Evolutionary conservation across 192 early-diverging fungal species (phyloP).

Genomic region (Linnemannia hyalina): DNA sequence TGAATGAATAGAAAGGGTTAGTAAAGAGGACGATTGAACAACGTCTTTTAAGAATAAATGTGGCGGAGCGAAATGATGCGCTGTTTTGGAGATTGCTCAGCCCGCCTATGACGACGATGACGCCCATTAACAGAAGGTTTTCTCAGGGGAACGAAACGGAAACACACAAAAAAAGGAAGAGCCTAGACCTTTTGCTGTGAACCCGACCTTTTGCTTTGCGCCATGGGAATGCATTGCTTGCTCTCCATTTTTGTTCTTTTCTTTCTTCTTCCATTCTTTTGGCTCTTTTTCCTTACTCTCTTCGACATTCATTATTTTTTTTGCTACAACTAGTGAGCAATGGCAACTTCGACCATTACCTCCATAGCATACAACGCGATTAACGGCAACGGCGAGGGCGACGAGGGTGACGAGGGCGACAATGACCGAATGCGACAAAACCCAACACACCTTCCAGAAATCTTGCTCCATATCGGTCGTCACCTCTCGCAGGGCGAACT

Average conservation of each 20-base stretch:
- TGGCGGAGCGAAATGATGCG: not conserved
- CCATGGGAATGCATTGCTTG: not conserved
- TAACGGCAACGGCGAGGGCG: not conserved
- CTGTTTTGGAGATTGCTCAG: not conserved
- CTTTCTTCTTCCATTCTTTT: not conserved
- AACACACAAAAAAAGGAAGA: not conserved
- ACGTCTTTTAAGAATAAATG: not conserved
- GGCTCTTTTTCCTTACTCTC: not conserved
- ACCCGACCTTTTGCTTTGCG: not conserved
- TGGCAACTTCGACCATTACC: not conserved
- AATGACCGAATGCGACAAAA: not conserved
- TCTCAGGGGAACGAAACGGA: not conserved
- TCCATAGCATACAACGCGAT: not conserved
- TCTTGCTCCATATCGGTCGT: not conserved
- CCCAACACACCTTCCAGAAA: slow-evolving; percentile 11
- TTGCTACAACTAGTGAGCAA: not conserved
- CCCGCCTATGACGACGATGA: slow-evolving; percentile 4
- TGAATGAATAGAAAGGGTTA: too few relatives aligned
- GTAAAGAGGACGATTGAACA: too few relatives aligned
- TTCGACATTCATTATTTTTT: not conserved
- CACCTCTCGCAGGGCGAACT: slow-evolving; percentile 6
- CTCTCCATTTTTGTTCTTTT: not conserved
- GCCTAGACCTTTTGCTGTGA: not conserved
- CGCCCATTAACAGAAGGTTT: not conserved
- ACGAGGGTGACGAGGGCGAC: not conserved